A percentile compares a stretch with the other conserved stretches of the same genome.
Evolutionary conservation across 805 yeast species (phyloP).

Genomic region (Blastobotrys mokoenaii): DNA sequence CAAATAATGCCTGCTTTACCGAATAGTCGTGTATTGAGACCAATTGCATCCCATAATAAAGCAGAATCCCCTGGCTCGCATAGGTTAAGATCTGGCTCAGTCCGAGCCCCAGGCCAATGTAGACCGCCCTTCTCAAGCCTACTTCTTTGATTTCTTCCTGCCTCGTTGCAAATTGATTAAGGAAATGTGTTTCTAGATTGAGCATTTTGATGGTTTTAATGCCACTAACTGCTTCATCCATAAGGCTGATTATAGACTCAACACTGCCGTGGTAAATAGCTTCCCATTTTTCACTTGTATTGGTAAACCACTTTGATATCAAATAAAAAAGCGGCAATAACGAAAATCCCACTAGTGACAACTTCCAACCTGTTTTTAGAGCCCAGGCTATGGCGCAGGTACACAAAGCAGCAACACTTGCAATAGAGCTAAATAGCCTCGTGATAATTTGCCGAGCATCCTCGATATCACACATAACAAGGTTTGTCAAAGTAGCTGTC

Average conservation of each 20-base stretch:
- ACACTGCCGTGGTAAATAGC: constrained; percentile 41
- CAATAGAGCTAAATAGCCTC: constrained; percentile 47
- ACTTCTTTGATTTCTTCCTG: constrained; percentile 28
- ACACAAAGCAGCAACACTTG: constrained; percentile 47
- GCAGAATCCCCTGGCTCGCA: constrained; percentile 60
- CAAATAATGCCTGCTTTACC: constrained; percentile 51
- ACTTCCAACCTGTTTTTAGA: constrained; percentile 70
- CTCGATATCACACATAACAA: constrained; percentile 73
- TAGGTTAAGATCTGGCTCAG: constrained; percentile 44
- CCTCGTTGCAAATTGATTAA: constrained; percentile 27
- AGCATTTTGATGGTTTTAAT: constrained; percentile 57
- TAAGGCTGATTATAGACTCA: constrained; percentile 21
- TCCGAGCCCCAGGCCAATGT: constrained; percentile 63
- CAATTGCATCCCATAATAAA: constrained; percentile 73
- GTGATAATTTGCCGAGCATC: constrained; percentile 62
- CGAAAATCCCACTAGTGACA: constrained; percentile 74
- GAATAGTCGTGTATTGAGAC: constrained; percentile 52
- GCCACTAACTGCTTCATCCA: constrained; percentile 46
- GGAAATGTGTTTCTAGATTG: constrained; percentile 44
- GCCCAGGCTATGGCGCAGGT: constrained; percentile 71
- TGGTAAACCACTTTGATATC: constrained; percentile 45
- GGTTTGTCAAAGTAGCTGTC: constrained; percentile 45
- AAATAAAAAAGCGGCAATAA: constrained; percentile 57
- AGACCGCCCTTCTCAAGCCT: constrained; percentile 47
- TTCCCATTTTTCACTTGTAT: constrained; percentile 46